Conservation (phyloP, 164 flowering plant genomes). For the Liriodendron chinense region DNA sequence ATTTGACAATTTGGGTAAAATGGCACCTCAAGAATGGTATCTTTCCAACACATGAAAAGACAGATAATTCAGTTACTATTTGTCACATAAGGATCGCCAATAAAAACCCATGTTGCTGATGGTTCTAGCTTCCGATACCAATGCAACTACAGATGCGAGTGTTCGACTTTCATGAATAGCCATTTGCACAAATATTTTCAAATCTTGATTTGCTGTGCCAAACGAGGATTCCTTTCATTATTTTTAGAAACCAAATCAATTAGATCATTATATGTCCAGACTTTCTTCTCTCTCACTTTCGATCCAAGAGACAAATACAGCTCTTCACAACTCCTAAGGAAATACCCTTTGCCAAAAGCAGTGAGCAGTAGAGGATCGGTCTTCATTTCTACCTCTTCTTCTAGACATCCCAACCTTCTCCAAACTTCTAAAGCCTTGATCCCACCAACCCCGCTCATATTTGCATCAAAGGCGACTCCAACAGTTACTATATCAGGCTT, state of each 20-base stretch:
- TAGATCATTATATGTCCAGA: slow-evolving; percentile 44
- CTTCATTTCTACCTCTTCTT: slow-evolving; percentile 40
- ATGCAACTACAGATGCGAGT: not conserved
- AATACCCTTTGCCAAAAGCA: slow-evolving; percentile 62
- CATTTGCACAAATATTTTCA: not conserved
- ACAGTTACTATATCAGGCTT: slow-evolving; percentile 57
- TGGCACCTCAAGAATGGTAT: not conserved
- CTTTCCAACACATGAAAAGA: not conserved
- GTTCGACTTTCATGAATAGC: not conserved
- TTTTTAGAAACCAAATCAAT: slow-evolving; percentile 34
- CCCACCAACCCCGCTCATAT: slow-evolving; percentile 31
- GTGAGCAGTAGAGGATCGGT: slow-evolving; percentile 58
- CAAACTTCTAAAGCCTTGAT: slow-evolving; percentile 26
- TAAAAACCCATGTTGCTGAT: not conserved
- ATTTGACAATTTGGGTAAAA: not conserved
- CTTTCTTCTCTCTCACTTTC: slow-evolving; percentile 29
- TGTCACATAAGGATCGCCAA: not conserved
- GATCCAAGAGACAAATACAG: slow-evolving; percentile 35
- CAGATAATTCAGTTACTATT: not conserved
- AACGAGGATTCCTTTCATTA: slow-evolving; percentile 9
- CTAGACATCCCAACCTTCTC: slow-evolving; percentile 41
- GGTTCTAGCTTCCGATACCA: not conserved
- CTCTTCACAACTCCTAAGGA: slow-evolving; percentile 43
- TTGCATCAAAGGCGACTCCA: slow-evolving; percentile 53
- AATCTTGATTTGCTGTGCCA: slow-evolving; percentile 4